These are phyloP conservation scores for Monsonia emarginata DNA, from an alignment of 441 rosid genomes.

Conservation along the genomic window DNA sequence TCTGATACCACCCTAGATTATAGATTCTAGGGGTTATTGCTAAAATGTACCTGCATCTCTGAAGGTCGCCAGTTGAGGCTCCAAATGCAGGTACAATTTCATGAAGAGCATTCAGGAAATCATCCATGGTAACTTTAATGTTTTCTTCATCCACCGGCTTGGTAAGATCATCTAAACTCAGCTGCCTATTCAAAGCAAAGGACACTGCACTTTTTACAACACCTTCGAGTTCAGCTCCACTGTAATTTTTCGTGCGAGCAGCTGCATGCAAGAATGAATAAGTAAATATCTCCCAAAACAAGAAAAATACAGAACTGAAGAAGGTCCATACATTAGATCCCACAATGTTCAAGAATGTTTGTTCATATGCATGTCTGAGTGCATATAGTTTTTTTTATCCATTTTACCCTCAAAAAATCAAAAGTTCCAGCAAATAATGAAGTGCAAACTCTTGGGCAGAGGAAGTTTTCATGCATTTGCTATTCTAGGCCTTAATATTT, in stretches of 20 bases:
- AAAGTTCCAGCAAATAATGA: not conserved
- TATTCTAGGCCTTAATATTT: not conserved
- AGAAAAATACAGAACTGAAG: not conserved
- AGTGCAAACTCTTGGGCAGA: not conserved
- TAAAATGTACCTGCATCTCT: constrained; percentile 69
- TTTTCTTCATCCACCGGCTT: constrained; percentile 93
- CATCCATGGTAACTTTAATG: constrained; percentile 87
- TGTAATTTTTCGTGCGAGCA: constrained; percentile 93
- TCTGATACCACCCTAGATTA: not conserved
- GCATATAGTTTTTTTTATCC: not conserved
- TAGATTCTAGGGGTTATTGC: constrained; percentile 2
- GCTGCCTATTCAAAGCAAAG: constrained; percentile 83
- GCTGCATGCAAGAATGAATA: constrained; percentile 38
- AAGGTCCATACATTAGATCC: not conserved
- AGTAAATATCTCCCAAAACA: not conserved
- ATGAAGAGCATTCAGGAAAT: constrained; percentile 66
- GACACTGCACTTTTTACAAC: constrained; percentile 98
- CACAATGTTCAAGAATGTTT: not conserved
- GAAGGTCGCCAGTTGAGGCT: constrained; percentile 92
- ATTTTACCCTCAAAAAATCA: not conserved
- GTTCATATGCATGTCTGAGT: not conserved
- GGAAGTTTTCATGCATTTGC: not conserved
- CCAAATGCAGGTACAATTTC: constrained; percentile 93
- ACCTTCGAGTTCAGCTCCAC: constrained; percentile 99
- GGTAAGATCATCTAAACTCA: constrained; percentile 91